Base-by-base conservation (phyloP, 139 green algal species). In the Coccomyxa sp. region DNA sequence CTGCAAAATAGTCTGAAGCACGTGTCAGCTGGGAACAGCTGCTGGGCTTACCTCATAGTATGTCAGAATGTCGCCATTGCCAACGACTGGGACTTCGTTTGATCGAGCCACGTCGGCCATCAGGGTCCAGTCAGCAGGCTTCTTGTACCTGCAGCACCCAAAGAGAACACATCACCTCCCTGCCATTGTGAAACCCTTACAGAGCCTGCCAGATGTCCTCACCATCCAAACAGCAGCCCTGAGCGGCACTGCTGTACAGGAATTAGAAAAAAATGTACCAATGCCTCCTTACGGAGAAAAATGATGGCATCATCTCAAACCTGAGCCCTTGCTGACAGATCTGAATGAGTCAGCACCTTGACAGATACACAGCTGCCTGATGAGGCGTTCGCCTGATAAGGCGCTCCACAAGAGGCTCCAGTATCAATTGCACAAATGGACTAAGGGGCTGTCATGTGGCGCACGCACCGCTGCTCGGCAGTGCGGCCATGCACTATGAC, bases 401-500 rank as follows among this genome's bases (percentile, higher is more conserved):
- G 38, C 38, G 38, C 38, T 51, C 38, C 38, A 51, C 3, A 11
- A 14, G 9, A 71, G 63, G 63, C 63, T 4, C 1, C 63, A 71
- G 63, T 71, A n/a, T n/a, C n/a, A n/a, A n/a, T n/a, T n/a, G n/a
- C n/a, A n/a, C n/a, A n/a, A n/a, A n/a, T n/a, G n/a, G n/a, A n/a
- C n/a, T n/a, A n/a, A n/a, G n/a, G n/a, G n/a, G n/a, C n/a, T n/a
- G n/a, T n/a, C n/a, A n/a, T n/a, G n/a, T n/a, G n/a, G n/a, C n/a
- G n/a, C n/a, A n/a, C n/a, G n/a, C 77, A 92, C 86, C 95, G 79
- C 88, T 96, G 91, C 87, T 95, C 89, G 84, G 91, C 93, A 17
- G 94, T 98, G 38, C 95, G 83, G 11, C 95, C 95, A 83, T 98
- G 95, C 12, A 98, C 85, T 0, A 89, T 95, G 0, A 98, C 89